phyloP scores from a whole-genome alignment of 1,139 yeast genomes.

The Pichia sorboxylosa region DNA sequence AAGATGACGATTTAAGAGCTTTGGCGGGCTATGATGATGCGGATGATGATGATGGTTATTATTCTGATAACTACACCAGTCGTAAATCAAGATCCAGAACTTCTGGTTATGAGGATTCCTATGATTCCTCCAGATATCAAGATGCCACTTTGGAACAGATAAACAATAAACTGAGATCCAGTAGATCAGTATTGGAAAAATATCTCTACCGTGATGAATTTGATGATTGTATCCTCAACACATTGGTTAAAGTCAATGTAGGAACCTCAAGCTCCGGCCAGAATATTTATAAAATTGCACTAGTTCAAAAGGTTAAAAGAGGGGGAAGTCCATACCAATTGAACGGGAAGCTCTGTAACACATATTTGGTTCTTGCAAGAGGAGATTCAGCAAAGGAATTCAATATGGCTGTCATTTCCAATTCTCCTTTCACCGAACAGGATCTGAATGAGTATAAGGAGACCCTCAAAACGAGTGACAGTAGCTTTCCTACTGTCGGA shows the following conservation, averaged over 20 bases:
- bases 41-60: slow-evolving; percentile 18
- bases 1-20: slow-evolving; percentile 23
- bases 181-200: slow-evolving; percentile 63
- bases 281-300: slow-evolving; percentile 76
- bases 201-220: slow-evolving; percentile 78
- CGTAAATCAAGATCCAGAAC: slow-evolving; percentile 21
- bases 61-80: slow-evolving; percentile 25
- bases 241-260: slow-evolving; percentile 73
- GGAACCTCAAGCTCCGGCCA: slow-evolving; percentile 54
- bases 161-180: slow-evolving; percentile 53
- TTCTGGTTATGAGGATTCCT: slow-evolving; percentile 8
- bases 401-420: slow-evolving; percentile 72
- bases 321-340: slow-evolving; percentile 46
- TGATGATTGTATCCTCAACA: slow-evolving; percentile 53
- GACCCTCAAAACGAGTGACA: slow-evolving; percentile 42
- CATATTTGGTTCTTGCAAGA: slow-evolving; percentile 54
- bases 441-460: slow-evolving; percentile 64
- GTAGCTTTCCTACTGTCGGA: slow-evolving; percentile 51
- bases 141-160: slow-evolving; percentile 45
- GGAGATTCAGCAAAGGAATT: slow-evolving; percentile 63
- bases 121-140: slow-evolving; percentile 19
- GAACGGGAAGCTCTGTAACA: slow-evolving; percentile 42
- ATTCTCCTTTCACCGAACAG: slow-evolving; percentile 51
- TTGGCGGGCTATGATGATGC: slow-evolving; percentile 17
- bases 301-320: slow-evolving; percentile 44